Percentiles rank a stretch among this genome's conserved stretches.
Conservation (phyloP, 306 rosid species). For the Cucurbita maxima region DNA sequence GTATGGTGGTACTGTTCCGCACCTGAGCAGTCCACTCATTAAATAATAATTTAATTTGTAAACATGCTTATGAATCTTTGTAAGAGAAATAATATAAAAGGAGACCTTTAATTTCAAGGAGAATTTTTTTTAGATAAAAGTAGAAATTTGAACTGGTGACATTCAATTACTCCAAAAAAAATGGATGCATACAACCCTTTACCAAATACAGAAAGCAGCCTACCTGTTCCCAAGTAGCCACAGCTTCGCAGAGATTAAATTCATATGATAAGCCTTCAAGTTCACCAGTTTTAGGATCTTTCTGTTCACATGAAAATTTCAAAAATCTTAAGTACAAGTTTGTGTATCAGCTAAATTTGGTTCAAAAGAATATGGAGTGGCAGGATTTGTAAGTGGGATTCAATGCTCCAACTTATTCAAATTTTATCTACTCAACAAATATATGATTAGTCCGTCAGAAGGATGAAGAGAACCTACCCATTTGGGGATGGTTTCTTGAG, state of each 20-base stretch:
- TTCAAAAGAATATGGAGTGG: background rate
- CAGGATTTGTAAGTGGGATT: background rate
- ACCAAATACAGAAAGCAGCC: constrained; percentile 2
- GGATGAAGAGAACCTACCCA: constrained; percentile 47
- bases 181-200: background rate
- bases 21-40: constrained; percentile 65
- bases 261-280: constrained; percentile 76
- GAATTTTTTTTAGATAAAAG: background rate
- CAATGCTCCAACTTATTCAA: background rate
- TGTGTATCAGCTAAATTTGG: background rate
- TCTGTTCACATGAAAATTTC: constrained; percentile 37
- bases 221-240: constrained; percentile 97
- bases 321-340: constrained; percentile 1
- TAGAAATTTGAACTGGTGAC: background rate
- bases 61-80: constrained; percentile 15
- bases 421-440: background rate
- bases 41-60: constrained; percentile 27
- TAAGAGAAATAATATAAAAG: background rate
- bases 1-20: constrained; percentile 87
- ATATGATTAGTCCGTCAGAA: background rate
- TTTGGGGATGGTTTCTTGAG: constrained; percentile 70
- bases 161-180: background rate
- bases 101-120: background rate
- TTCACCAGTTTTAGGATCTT: constrained; percentile 78
- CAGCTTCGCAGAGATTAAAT: constrained; percentile 86